phyloP scores from a whole-genome alignment of 805 yeast species.

The Suhomyces prunicola region DNA sequence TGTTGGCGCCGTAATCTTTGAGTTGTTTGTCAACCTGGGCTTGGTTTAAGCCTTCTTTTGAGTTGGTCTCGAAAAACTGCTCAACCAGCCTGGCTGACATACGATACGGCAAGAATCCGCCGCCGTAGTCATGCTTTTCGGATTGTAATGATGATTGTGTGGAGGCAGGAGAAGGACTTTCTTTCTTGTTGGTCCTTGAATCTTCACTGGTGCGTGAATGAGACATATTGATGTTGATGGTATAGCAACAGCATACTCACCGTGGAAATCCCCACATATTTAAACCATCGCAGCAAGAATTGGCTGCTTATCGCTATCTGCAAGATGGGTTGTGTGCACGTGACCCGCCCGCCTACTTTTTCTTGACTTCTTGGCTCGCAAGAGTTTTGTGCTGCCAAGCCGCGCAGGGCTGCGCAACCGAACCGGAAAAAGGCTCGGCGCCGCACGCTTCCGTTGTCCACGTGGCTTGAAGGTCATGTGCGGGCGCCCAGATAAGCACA shows the following conservation, averaged over 20 bases:
- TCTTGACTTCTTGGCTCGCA: slow-evolving; percentile 2
- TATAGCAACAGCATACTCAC: neutral
- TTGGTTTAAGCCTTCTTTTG: slow-evolving; percentile 41
- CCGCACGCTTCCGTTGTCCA: neutral
- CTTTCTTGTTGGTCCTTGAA: neutral
- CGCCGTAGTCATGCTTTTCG: neutral
- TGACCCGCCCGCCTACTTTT: neutral
- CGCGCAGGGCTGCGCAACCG: neutral
- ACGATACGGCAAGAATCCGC: slow-evolving; percentile 17
- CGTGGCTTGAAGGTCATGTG: neutral
- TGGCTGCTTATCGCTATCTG: neutral
- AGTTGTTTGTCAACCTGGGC: slow-evolving; percentile 12
- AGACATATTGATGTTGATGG: neutral
- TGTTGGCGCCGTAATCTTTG: slow-evolving; percentile 51
- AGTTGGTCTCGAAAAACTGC: slow-evolving; percentile 38
- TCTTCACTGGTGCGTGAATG: neutral
- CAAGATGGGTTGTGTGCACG: neutral
- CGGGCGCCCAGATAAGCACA: neutral
- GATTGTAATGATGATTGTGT: neutral
- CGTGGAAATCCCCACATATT: neutral
- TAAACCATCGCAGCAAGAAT: neutral
- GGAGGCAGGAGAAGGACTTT: neutral
- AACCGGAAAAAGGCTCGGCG: slow-evolving; percentile 2
- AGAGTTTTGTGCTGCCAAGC: slow-evolving; percentile 2
- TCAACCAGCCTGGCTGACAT: slow-evolving; percentile 36